Evolutionary conservation across 2,329 filamentous ascomycete genomes (phyloP), one percentile per base, ranked within the genome.

Genomic region (Cercospora sojina): DNA sequence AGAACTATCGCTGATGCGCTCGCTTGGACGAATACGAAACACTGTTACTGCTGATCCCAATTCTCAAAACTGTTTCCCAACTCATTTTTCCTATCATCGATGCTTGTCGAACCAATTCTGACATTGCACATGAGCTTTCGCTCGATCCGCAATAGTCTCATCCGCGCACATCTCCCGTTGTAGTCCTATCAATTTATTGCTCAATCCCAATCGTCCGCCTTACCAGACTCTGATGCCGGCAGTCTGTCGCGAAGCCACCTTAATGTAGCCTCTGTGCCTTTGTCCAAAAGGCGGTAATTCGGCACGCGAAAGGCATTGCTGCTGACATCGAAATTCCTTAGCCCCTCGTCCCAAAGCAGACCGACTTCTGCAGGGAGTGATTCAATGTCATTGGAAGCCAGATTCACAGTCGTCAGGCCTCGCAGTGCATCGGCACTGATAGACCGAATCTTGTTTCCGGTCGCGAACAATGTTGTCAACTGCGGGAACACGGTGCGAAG

Each of bases 291-390:
- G 69, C 90, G 91, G 81, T 90, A 93, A 64, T 91, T 87, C 0
- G 94, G 94, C 32, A 97, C 92, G 32, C 92, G 85, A 80, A 98
- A 98, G 32, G 88, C 85, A 77, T 98, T 98, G 0, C 93, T 93
- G 29, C 86, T 87, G 3, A 97, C 90, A 57, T 96, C 90, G 9
- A 97, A 81, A 62, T 83, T 86, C 78, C 83, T 90, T 81, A 80
- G 87, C 69, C 73, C 88, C 80, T 82, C 83, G 1, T 88, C 89
- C 25, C 89, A 88, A 0, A 96, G 82, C 12, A 96, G 81, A 0
- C 94, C 94, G 10, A 98, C 84, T 7, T 89, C 87, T 0, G 93
- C 90, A 67, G 95, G 91, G 13, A 98, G 81, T 56, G 87, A 86
- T n/a, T 86, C 86, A 69, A 98, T 92, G 59, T 94, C 90, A 75